Evolutionary conservation across 176 grass and related monocot genomes (phyloP).

Genomic region (Guadua angustifolia): DNA sequence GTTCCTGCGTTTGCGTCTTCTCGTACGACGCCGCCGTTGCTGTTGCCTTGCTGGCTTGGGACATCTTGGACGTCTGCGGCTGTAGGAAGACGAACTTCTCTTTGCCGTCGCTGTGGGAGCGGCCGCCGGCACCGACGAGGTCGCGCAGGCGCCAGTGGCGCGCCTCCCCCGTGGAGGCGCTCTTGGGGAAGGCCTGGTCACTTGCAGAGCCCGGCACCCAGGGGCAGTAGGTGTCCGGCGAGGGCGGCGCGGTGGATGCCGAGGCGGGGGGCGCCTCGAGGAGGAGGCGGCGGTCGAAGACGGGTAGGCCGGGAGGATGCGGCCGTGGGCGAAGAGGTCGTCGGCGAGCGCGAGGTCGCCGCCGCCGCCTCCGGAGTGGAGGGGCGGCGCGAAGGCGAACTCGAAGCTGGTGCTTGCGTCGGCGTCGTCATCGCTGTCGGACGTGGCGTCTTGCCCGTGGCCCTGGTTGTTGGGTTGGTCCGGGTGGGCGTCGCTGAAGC

Average conservation of each 20-base stretch:
- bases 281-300: constrained; percentile 48
- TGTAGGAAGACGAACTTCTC: constrained; percentile 80
- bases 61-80: not conserved
- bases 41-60: not conserved
- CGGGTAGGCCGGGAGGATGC: constrained; percentile 60
- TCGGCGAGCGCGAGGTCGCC: constrained; percentile 46
- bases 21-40: not conserved
- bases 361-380: not conserved
- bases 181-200: constrained; percentile 52
- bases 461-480: not conserved
- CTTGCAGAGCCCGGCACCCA: constrained; percentile 57
- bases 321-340: constrained; percentile 72
- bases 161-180: constrained; percentile 54
- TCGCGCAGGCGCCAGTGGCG: constrained; percentile 49
- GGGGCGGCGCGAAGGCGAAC: constrained; percentile 62
- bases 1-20: not conserved
- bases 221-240: constrained; percentile 55
- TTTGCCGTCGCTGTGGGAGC: constrained; percentile 71
- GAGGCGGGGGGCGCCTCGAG: no score
- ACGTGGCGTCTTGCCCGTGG: not conserved
- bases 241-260: constrained; percentile 28
- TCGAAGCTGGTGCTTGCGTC: constrained; percentile 42
- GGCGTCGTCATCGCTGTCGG: not conserved
- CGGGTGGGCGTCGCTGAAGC: constrained; percentile 27
- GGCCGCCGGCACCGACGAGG: constrained; percentile 41